Conservation (phyloP, 163 green algal genomes). For the Scenedesmus sp. region DNA sequence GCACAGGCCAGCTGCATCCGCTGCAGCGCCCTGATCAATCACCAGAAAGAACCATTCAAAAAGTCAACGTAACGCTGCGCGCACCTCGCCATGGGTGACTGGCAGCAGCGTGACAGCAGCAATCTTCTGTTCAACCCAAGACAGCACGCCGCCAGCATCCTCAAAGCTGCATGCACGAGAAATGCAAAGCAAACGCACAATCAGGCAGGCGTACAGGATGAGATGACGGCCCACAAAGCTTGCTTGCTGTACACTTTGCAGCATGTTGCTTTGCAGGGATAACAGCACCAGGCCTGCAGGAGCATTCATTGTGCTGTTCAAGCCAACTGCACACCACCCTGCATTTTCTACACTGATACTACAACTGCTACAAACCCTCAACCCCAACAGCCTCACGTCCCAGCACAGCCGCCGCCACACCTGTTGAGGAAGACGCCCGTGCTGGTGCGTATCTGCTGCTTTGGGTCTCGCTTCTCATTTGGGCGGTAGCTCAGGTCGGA, state of each 20-base stretch:
- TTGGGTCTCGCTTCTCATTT: slow-evolving; percentile 49
- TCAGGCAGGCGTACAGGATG: no score
- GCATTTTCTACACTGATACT: neutral
- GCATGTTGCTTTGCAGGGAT: no score
- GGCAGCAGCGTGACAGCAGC: slow-evolving; percentile 65
- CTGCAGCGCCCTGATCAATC: no score
- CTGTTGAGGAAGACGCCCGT: slow-evolving; percentile 63
- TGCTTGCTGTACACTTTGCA: no score
- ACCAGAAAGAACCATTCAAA: no score
- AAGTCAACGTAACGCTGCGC: neutral
- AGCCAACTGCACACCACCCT: no score
- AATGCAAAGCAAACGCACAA: no score
- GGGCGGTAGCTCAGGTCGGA: slow-evolving; percentile 63
- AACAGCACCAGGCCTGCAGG: no score
- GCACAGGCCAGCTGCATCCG: no score
- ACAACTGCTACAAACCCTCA: neutral
- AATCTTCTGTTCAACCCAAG: slow-evolving; percentile 70
- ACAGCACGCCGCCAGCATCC: slow-evolving; percentile 61
- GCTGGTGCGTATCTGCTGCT: slow-evolving; percentile 70
- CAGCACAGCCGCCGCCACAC: neutral
- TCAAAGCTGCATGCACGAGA: neutral
- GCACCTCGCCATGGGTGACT: slow-evolving; percentile 54
- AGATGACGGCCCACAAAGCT: no score
- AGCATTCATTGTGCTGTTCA: no score
- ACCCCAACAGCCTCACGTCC: neutral